Evolutionary conservation across 2,329 filamentous ascomycete genomes (phyloP), one percentile per base, ranked within the genome.

Genomic region (Pseudogymnoascus sp.): DNA sequence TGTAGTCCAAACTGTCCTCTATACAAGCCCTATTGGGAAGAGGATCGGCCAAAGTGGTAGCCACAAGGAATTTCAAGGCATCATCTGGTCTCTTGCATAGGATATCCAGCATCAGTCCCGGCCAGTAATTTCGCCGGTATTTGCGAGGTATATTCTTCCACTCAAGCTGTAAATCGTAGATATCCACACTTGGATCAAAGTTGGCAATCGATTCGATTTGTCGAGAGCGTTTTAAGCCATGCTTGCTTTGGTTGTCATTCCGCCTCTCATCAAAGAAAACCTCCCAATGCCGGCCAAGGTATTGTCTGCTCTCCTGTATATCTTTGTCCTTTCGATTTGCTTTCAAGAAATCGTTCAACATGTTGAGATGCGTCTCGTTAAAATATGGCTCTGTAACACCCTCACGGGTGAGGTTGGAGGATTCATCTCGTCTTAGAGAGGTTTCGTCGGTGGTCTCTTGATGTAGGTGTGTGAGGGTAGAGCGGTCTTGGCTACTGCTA

Each of bases 1-100:
- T 65, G 46, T 62, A 71, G 42, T 69, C 67, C 14, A 73, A 60
- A 63, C 60, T 61, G 53, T 71, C 67, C 4, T 65, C 60, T 10
- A 72, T 53, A 31, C 63, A 65, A 37, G 62, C 64, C 5, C 50
- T 37, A 23, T 69, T 67, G 40, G 69, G 69, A 63, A 66, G 67
- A 31, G 67, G 66, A 5, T 64, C 37, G 12, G 34, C 53, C 44
- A 66, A 70, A 25, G 69, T 72, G 23, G 64, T 72, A 18, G 64
- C 67, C 37, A 60, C 59, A 38, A 73, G 60, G 11, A 72, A 40
- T 28, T 69, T 68, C 50, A 72, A 40, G 38, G 65, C 66, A 34
- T 65, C 60, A 4, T 63, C 44, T 34, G 70, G 70, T 46, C 65
- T 42, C 14, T 53, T 21, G 56, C 59, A 46, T n/a, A 72, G 34